Evolutionary conservation across 352 stramenopile genomes (phyloP).

Genomic region (Pythium sukuiense): DNA sequence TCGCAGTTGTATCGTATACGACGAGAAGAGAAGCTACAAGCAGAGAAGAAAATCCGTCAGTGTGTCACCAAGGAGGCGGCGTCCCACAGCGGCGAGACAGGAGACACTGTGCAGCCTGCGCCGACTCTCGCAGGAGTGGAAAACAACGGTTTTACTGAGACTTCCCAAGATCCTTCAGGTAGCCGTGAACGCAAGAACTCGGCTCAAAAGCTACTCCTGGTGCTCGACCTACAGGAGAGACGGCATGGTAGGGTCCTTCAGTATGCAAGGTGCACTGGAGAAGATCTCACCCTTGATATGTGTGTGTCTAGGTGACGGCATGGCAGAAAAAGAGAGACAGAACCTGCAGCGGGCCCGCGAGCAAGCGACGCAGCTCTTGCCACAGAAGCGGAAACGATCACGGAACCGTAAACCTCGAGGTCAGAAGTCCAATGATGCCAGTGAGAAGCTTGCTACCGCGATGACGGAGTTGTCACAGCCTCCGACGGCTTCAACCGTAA

Average conservation of each 20-base stretch:
- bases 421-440: not conserved
- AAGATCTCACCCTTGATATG: not conserved
- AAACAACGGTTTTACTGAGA: not conserved
- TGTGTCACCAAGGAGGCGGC: not conserved
- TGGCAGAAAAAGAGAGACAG: not conserved
- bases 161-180: not conserved
- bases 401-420: conserved; percentile 5
- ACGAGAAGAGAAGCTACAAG: conserved; percentile 7
- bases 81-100: not conserved
- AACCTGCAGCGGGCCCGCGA: not conserved
- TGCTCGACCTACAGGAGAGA: conserved; percentile 22
- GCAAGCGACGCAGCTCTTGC: not conserved
- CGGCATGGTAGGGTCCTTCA: conserved; percentile 16
- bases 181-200: not conserved
- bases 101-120: not conserved
- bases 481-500: not conserved
- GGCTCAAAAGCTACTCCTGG: conserved; percentile 28
- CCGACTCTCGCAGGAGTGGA: not conserved
- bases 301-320: not conserved
- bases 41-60: conserved; percentile 12
- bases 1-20: conserved; percentile 6
- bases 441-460: not conserved
- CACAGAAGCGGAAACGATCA: not conserved
- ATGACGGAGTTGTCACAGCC: not conserved
- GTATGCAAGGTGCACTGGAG: not conserved